Percentiles rank a stretch among this genome's conserved stretches.
Conservation (phyloP, 2,329 filamentous ascomycete genomes). For the Drechslerella stenobrocha region DNA sequence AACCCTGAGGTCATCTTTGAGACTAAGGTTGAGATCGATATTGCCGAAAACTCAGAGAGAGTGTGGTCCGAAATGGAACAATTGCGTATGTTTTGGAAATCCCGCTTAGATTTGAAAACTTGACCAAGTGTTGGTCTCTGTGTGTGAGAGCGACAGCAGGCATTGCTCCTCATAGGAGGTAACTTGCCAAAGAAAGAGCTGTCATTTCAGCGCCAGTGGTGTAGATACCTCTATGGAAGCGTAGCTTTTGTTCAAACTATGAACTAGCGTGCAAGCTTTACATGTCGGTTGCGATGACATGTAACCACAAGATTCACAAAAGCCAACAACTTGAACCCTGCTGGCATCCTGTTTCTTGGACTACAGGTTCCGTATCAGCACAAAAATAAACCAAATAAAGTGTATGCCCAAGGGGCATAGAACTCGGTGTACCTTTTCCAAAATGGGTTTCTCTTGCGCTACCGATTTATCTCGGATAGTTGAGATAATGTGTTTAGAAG, state of each 20-base stretch:
- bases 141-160: too few species aligned
- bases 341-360: conserved; percentile 49
- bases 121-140: too few species aligned
- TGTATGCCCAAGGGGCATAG: conserved; percentile 24
- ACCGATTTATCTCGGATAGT: not conserved
- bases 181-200: not conserved
- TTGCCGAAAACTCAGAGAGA: conserved; percentile 64
- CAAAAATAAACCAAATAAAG: too few species aligned
- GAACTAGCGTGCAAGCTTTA: conserved; percentile 87
- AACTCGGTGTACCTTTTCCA: conserved; percentile 3
- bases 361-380: too few species aligned
- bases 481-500: conserved; percentile 71
- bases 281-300: conserved; percentile 92
- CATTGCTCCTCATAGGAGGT: not conserved
- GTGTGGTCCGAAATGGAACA: conserved; percentile 74
- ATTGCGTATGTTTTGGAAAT: conserved; percentile 69
- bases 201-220: conserved; percentile 1
- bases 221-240: conserved; percentile 14
- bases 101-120: conserved; percentile 54
- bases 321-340: conserved; percentile 66
- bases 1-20: conserved; percentile 68
- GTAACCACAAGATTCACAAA: conserved; percentile 86
- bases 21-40: conserved; percentile 77
- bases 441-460: conserved; percentile 17
- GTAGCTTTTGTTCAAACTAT: conserved; percentile 75